Base-by-base conservation (phyloP, 805 yeast genomes). In the Pichia californica region DNA sequence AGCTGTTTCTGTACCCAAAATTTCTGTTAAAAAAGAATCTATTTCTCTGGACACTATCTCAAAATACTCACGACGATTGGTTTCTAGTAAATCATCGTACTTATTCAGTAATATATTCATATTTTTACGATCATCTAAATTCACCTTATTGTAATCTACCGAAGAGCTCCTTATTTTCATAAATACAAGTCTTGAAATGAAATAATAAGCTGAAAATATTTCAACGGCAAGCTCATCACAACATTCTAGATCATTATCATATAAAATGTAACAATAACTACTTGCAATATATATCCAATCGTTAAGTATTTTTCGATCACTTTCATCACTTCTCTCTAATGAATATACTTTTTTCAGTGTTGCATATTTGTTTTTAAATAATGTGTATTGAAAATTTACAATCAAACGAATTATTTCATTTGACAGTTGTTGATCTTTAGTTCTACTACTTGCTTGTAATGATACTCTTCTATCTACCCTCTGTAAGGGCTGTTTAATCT, bases 261-360 rank as follows among this genome's bases (percentile, higher is more conserved):
- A 35, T 27, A 44, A 28, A 6, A 44, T 27, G 20, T 38, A 38
- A 18, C 43, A 44, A 19, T 39, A 40, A 26, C 7, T 40, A 20
- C 44, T 39, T 15, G 44, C 43, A 18, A 44, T 39, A 28, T 44
- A 44, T 7, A 44, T 40, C 47, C 47, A 44, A 20, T 44, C 47
- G 28, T 39, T 44, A 3, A 36, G 7, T 7, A 44, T 35, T 19
- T 44, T 44, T 3, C 20, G 7, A 10, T 26, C 5, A 7, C 25
- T 31, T 14, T 38, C 25, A 1, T n/a, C n/a, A 9, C 10, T 3
- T 3, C 15, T 19, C 18, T 44, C 47, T 20, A n/a, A 14, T 3
- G 31, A 13, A 39, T 44, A 44, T 3, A 21, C 40, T 3, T 18
- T 19, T 8, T 44, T 27, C n/a, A 44, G 21, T 9, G 25, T 31